phyloP scores from a whole-genome alignment of 176 grass and related monocot species.

The Oryza meyeriana region DNA sequence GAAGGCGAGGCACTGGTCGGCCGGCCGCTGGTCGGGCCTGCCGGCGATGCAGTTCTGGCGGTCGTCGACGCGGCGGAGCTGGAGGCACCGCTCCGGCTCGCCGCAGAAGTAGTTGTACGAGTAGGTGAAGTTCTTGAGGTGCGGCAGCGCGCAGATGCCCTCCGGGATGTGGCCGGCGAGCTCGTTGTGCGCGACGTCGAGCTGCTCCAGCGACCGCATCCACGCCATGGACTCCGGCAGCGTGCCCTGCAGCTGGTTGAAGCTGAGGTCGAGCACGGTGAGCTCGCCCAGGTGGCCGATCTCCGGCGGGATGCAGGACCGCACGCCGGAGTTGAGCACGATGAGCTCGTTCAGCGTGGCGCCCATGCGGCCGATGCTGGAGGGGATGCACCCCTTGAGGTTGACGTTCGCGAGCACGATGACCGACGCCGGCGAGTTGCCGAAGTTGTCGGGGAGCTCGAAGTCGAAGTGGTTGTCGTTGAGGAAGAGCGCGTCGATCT shows the following conservation, averaged over 20 bases:
- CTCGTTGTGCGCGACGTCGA: slow-evolving; percentile 75
- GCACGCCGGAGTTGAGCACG: slow-evolving; percentile 57
- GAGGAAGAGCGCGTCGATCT: slow-evolving; percentile 78
- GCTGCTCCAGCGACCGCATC: slow-evolving; percentile 60
- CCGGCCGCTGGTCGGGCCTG: slow-evolving; percentile 53
- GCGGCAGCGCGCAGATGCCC: slow-evolving; percentile 62
- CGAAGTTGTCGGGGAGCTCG: slow-evolving; percentile 52
- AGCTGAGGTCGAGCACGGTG: slow-evolving; percentile 76
- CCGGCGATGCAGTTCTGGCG: slow-evolving; percentile 67
- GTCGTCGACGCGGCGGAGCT: slow-evolving; percentile 52
- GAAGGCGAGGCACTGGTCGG: slow-evolving; percentile 63
- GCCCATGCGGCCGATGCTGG: slow-evolving; percentile 42
- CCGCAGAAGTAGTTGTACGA: slow-evolving; percentile 87
- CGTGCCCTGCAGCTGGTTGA: slow-evolving; percentile 52
- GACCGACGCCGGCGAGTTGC: slow-evolving; percentile 79
- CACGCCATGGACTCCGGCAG: slow-evolving; percentile 62
- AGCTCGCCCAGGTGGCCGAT: slow-evolving; percentile 41
- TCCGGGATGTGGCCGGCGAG: slow-evolving; percentile 55
- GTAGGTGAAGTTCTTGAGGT: slow-evolving; percentile 73
- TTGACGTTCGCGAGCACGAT: slow-evolving; percentile 62
- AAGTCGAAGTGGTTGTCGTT: slow-evolving; percentile 91
- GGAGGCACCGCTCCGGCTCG: slow-evolving; percentile 46
- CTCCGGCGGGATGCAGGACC: slow-evolving; percentile 68
- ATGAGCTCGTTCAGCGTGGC: slow-evolving; percentile 67
- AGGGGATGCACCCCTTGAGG: slow-evolving; percentile 53